Evolutionary conservation across 208 protist species (phyloP).

Genomic region (Lotmaria passim): DNA sequence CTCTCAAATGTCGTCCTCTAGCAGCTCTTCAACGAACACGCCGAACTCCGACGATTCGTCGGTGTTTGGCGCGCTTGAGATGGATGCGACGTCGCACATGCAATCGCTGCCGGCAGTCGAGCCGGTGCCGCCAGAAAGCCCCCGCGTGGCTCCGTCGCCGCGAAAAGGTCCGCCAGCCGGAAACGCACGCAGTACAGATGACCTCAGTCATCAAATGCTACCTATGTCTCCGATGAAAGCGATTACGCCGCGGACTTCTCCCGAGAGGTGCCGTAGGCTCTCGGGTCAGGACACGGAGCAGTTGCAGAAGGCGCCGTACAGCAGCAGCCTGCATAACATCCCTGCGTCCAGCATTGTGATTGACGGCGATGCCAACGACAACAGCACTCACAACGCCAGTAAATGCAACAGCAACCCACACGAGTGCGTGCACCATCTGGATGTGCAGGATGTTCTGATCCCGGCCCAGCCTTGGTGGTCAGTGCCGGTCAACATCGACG

Average conservation of each 20-base stretch:
- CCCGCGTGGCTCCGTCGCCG: neutral
- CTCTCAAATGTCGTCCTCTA: neutral
- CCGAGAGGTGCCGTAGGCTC: too few relatives aligned
- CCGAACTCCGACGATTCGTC: neutral
- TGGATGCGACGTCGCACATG: neutral
- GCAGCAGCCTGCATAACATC: too few relatives aligned
- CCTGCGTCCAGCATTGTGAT: too few relatives aligned
- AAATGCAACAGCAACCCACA: neutral
- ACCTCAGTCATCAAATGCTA: too few relatives aligned
- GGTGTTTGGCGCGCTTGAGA: neutral
- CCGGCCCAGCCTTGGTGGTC: neutral
- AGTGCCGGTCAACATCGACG: neutral
- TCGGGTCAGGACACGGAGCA: too few relatives aligned
- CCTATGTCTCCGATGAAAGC: too few relatives aligned
- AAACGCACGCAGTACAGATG: too few relatives aligned
- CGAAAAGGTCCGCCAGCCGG: neutral
- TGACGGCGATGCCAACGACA: too few relatives aligned
- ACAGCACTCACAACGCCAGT: too few relatives aligned
- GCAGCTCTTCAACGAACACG: neutral
- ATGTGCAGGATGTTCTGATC: neutral
- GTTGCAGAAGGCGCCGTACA: too few relatives aligned
- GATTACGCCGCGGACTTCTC: too few relatives aligned
- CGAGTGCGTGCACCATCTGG: neutral
- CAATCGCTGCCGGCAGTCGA: neutral
- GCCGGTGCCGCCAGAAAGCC: neutral